A percentile compares a stretch with the other conserved stretches of the same genome.
These are phyloP conservation scores for Pezicula radicicola DNA, from an alignment of 2,329 filamentous ascomycete species.

Conservation along the genomic window DNA sequence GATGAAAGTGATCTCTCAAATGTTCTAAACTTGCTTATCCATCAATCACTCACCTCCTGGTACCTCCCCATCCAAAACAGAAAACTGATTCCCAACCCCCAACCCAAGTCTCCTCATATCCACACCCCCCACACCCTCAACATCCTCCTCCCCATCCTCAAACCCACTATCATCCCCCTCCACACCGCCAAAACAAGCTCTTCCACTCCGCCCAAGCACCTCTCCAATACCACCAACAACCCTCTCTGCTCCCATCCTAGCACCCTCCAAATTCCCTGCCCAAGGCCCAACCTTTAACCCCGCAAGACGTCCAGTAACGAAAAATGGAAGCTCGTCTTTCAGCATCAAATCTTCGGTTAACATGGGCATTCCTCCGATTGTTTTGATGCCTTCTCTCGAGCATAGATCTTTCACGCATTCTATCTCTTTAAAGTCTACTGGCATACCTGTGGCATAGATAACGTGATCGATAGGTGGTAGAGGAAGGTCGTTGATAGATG, in stretches of 20 bases:
- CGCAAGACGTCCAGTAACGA: constrained; percentile 66
- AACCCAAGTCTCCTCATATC: constrained; percentile 20
- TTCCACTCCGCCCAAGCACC: constrained; percentile 3
- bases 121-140: constrained; percentile 8
- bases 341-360: constrained; percentile 76
- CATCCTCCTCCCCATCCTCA: background rate
- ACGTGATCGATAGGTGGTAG: constrained; percentile 42
- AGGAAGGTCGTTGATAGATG: constrained; percentile 9
- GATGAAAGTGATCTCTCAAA: too few relatives aligned
- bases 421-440: constrained; percentile 58
- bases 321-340: constrained; percentile 69
- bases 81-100: constrained; percentile 22
- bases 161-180: constrained; percentile 8
- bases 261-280: constrained; percentile 66
- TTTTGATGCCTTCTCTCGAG: constrained; percentile 56
- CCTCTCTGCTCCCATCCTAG: too few relatives aligned
- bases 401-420: constrained; percentile 60
- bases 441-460: constrained; percentile 62
- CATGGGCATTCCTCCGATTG: constrained; percentile 65
- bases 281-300: constrained; percentile 68
- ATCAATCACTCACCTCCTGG: too few relatives aligned
- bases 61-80: constrained; percentile 1
- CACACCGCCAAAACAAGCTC: background rate
- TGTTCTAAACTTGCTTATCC: too few relatives aligned
- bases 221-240: constrained; percentile 20